Base-by-base conservation (phyloP, 768 basidiomycete genomes). In the Tulasnella sp. region DNA sequence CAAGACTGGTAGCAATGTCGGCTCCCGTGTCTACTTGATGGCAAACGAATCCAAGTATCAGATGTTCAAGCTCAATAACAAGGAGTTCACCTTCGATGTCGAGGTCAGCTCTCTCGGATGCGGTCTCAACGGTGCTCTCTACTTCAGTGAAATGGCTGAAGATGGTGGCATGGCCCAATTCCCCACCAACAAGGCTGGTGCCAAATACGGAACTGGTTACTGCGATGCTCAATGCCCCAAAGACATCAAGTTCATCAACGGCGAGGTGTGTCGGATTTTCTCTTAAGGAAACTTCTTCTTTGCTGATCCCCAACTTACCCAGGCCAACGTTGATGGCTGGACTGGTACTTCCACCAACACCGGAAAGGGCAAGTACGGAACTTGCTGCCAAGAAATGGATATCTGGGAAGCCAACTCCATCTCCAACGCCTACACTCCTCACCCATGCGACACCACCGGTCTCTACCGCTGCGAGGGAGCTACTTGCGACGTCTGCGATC, bases 131-230 rank as follows among this genome's bases (percentile, higher is more conserved):
- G 77, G 72, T 57, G 76, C 76, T 7, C 65, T 78, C 51, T 78
- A 78, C 68, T 75, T 78, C 64, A 64, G 67, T 44, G 69, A 73
- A 63, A 79, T 78, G 77, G 75, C 73, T 57, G 69, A 69, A 15
- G 74, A 76, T 57, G 76, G 76, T 66, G 76, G 74, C 35, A 35
- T 69, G 56, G 54, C 73, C 51, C 66, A 68, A 58, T 73, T 63
- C 66, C 56, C 73, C 19, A 66, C 57, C 61, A 77, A 78, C 70
- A 72, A 71, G 69, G 57, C 75, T 45, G 74, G 74, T 58, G 73
- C 75, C 59, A 70, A 74, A 62, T 78, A 72, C 64, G 76, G 76
- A 37, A 76, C 76, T n/a, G 77, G 77, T 9, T 79, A 79, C 65
- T 78, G 77, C 62, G 76, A 79, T 61, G 70, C 77, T 19, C 75